These are phyloP conservation scores for Kazachstania taianensis DNA, from an alignment of 805 yeast species.

Conservation along the genomic window DNA sequence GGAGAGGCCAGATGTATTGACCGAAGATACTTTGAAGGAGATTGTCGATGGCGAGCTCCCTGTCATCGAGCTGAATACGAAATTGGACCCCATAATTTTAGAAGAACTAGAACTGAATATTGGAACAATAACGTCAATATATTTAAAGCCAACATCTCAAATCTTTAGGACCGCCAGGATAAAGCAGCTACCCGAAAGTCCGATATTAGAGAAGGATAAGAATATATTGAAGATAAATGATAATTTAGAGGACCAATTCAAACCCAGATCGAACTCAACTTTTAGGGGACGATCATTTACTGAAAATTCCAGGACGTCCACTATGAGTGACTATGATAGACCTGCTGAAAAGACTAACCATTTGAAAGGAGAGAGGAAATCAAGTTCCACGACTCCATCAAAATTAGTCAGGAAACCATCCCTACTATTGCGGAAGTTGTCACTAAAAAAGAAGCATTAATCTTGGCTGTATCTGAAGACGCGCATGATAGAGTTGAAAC, in stretches of 20 bases:
- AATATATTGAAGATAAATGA: slow-evolving; percentile 9
- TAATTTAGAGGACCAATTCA: not conserved
- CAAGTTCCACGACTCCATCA: slow-evolving; percentile 22
- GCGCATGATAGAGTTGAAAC: not conserved
- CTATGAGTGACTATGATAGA: slow-evolving; percentile 32
- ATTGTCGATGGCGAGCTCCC: slow-evolving; percentile 59
- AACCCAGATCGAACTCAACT: not conserved
- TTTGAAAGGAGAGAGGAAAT: slow-evolving; percentile 27
- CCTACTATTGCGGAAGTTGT: slow-evolving; percentile 25
- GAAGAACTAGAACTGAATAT: slow-evolving; percentile 78
- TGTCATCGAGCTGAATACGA: slow-evolving; percentile 56
- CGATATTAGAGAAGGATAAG: slow-evolving; percentile 32
- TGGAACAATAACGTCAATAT: slow-evolving; percentile 75
- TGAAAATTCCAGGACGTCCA: slow-evolving; percentile 6
- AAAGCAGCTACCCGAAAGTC: slow-evolving; percentile 40
- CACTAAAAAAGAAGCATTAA: slow-evolving; percentile 8
- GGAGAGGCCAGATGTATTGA: slow-evolving; percentile 28
- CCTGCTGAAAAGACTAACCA: slow-evolving; percentile 32
- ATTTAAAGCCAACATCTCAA: slow-evolving; percentile 71
- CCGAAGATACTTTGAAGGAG: slow-evolving; percentile 33
- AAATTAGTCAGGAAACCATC: slow-evolving; percentile 29
- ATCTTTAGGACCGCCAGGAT: slow-evolving; percentile 60
- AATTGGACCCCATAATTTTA: slow-evolving; percentile 54
- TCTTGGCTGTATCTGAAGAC: not conserved
- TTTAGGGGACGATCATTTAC: not conserved